phyloP scores from a whole-genome alignment of 1,139 yeast species.

The Wickerhamomyces sp. region DNA sequence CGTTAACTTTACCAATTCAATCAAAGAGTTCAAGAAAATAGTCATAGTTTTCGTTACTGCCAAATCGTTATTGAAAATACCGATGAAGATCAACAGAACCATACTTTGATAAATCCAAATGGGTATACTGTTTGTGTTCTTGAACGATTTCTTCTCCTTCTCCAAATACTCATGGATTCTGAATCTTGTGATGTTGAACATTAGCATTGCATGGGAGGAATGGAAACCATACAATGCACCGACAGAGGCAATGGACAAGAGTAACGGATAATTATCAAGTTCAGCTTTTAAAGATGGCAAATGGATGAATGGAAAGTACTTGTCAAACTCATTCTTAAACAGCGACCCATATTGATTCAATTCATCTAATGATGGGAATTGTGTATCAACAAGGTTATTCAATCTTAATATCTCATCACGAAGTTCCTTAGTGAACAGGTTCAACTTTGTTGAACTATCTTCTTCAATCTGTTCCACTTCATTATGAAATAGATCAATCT shows the following conservation, averaged over 20 bases:
- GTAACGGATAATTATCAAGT: slow-evolving; percentile 62
- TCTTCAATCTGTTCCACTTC: slow-evolving; percentile 23
- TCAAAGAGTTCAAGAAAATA: slow-evolving; percentile 71
- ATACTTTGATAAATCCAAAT: slow-evolving; percentile 86
- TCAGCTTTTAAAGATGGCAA: slow-evolving; percentile 59
- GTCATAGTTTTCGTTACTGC: slow-evolving; percentile 70
- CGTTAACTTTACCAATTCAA: slow-evolving; percentile 73
- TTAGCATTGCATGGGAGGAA: slow-evolving; percentile 65
- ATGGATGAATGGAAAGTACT: slow-evolving; percentile 80
- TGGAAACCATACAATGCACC: slow-evolving; percentile 88
- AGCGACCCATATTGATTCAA: slow-evolving; percentile 67
- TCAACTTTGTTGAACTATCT: slow-evolving; percentile 8
- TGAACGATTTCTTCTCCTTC: slow-evolving; percentile 44
- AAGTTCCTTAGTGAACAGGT: slow-evolving; percentile 42
- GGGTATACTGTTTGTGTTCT: slow-evolving; percentile 63
- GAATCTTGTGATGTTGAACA: slow-evolving; percentile 74
- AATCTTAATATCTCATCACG: slow-evolving; percentile 47
- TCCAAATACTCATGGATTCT: slow-evolving; percentile 77
- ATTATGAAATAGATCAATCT: slow-evolving; percentile 50
- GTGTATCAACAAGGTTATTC: slow-evolving; percentile 46
- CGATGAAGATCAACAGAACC: slow-evolving; percentile 74
- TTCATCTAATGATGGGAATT: slow-evolving; percentile 71
- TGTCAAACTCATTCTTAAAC: slow-evolving; percentile 70
- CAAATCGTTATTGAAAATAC: slow-evolving; percentile 73
- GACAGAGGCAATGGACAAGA: slow-evolving; percentile 80